phyloP scores from a whole-genome alignment of 305 asterid species.

The Fraxinus sp. region DNA sequence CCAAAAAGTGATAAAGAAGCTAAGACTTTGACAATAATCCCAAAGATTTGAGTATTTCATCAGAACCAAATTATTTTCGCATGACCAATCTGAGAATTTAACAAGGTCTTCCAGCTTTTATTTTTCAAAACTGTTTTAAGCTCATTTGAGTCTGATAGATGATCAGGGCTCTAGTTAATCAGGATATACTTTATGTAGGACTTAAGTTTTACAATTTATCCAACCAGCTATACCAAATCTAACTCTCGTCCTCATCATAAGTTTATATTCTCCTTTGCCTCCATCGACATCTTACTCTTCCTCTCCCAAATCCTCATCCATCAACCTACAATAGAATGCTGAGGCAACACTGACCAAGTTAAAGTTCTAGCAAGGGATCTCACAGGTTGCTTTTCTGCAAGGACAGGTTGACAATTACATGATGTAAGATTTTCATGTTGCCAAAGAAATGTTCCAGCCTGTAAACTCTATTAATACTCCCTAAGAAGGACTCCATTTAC shows the following conservation, averaged over 20 bases:
- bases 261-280: not conserved
- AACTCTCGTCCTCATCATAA: not conserved
- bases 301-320: not conserved
- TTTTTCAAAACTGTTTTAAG: not conserved
- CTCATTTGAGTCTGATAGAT: not conserved
- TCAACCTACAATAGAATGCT: not conserved
- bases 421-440: not conserved
- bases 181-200: not conserved
- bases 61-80: not conserved
- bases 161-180: not conserved
- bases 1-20: not conserved
- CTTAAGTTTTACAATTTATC: not conserved
- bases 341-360: not conserved
- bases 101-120: not conserved
- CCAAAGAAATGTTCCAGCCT: not conserved
- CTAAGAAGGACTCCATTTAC: not conserved
- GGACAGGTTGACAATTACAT: not conserved
- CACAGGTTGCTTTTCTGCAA: not conserved
- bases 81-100: not conserved
- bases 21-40: not conserved
- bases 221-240: not conserved
- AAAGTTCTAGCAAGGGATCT: conserved; percentile 6
- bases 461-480: not conserved
- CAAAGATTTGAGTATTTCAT: not conserved
- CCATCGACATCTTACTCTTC: not conserved